Evolutionary conservation across 805 yeast genomes (phyloP).

Genomic region (Candida silvatica): DNA sequence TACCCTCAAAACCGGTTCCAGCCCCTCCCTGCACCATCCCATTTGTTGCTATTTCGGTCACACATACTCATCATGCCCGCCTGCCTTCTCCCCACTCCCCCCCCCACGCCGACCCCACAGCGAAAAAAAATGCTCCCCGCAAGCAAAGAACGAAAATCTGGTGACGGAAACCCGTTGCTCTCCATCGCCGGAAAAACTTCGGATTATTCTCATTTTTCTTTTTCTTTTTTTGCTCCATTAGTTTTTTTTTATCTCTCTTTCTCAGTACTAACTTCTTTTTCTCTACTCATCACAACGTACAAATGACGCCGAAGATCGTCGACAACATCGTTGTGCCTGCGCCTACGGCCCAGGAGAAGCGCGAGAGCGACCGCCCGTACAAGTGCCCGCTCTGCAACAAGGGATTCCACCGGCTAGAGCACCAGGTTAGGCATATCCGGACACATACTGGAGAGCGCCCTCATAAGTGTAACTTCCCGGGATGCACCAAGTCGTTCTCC

Average conservation of each 20-base stretch:
- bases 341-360: constrained; percentile 23
- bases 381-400: constrained; percentile 68
- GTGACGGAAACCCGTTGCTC: too few species aligned
- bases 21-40: too few species aligned
- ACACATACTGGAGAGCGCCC: constrained; percentile 82
- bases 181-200: too few species aligned
- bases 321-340: constrained; percentile 2
- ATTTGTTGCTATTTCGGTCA: too few species aligned
- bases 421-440: constrained; percentile 70
- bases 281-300: neutral
- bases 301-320: neutral
- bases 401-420: constrained; percentile 70
- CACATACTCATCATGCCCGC: too few species aligned
- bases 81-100: too few species aligned
- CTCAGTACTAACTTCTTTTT: neutral
- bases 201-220: too few species aligned
- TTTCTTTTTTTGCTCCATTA: too few species aligned
- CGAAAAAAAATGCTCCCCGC: too few species aligned
- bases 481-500: constrained; percentile 59
- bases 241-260: neutral
- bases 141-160: too few species aligned
- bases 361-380: constrained; percentile 43
- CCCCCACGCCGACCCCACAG: too few species aligned
- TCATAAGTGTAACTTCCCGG: constrained; percentile 65
- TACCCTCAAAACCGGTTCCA: too few species aligned